Evolutionary conservation across 768 basidiomycete species (phyloP), one percentile per base, ranked within the genome.

Genomic region (Antrodiella citrinella): DNA sequence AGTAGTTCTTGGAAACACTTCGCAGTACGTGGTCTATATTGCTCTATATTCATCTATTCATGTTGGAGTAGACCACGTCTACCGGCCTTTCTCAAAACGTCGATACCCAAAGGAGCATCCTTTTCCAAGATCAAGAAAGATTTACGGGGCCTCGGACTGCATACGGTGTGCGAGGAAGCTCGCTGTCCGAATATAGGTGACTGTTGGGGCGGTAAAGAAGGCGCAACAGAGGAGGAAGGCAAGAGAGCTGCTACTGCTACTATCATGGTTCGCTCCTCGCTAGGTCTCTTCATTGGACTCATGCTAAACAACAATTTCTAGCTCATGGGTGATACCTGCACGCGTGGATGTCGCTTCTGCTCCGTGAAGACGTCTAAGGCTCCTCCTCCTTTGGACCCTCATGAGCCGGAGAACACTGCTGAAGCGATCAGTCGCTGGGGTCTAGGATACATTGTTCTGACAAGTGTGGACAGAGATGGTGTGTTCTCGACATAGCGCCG

Each of bases 181-280:
- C 78, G 94, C 54, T 99, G 96, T 72, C 96, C 96, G 0, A 99
- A 99, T 61, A 97, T 99, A 50, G 96, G 95, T n/a, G 95, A 98
- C 62, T 99, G 96, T 61, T 99, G 96, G 96, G 92, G 96, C 39
- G 93, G 93, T 7, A 84, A 82, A 59, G 72, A 78, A 25, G 78
- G 74, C 44, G 72, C 66, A 39, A 80, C 77, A 4, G 81, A 83
- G 47, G 78, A 77, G 51, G 86, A 88, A 49, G 84, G 81, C 24
- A 82, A 85, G 57, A 82, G 81, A 51, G 78, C 80, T 45, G 96
- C 96, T 20, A 99, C 96, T 4, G 96, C 96, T 10, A 99, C 96
- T 2, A 99, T 99, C 65, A 98, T 99, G 96, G 94, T 91, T 55
- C 52, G 75, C 49, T n/a, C n/a, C n/a, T n/a, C n/a, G n/a, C n/a